Evolutionary conservation across 306 rosid genomes (phyloP).

Genomic region (Prunus salicina): DNA sequence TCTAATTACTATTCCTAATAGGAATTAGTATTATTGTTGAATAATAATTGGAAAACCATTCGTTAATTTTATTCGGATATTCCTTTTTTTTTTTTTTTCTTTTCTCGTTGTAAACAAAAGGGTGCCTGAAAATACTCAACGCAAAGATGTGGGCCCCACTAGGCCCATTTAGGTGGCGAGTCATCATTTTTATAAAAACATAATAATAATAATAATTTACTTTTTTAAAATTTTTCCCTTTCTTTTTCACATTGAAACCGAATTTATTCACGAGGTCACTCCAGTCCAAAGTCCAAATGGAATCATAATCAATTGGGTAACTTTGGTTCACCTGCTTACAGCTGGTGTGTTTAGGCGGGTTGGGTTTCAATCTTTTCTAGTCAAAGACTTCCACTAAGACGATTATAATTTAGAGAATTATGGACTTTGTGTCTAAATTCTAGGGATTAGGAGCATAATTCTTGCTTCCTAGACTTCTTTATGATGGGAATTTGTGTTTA

Average conservation of each 20-base stretch:
- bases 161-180: conserved; percentile 3
- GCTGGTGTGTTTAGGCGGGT: neutral
- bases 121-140: neutral
- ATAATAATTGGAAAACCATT: neutral
- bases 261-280: neutral
- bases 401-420: neutral
- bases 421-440: neutral
- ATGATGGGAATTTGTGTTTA: neutral
- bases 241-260: neutral
- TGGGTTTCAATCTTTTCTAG: neutral
- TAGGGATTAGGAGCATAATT: too few species aligned
- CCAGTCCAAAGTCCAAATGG: neutral
- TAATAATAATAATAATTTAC: neutral
- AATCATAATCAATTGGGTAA: neutral
- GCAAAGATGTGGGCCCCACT: neutral
- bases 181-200: neutral
- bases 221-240: neutral
- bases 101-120: neutral
- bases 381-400: neutral
- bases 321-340: neutral
- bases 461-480: too few species aligned
- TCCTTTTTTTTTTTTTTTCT: neutral
- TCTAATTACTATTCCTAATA: neutral
- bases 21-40: neutral
- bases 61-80: conserved; percentile 23